Conservation (phyloP, 2,329 filamentous ascomycete species). For the Phyllosticta citrichinensis region DNA sequence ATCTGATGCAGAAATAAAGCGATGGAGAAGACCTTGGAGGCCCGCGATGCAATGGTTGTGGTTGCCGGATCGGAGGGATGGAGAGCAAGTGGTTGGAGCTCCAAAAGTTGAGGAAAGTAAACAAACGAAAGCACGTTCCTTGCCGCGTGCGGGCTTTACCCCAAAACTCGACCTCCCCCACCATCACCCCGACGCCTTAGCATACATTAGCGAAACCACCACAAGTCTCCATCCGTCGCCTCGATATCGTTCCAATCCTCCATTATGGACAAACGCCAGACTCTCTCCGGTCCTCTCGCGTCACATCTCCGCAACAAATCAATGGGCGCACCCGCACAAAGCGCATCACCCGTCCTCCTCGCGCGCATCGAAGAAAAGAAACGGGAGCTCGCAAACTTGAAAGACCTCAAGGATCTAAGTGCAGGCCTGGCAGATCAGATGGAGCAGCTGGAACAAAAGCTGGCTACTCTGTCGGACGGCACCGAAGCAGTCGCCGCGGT, state of each 20-base stretch:
- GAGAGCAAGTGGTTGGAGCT: not conserved
- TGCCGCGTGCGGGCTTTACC: not conserved
- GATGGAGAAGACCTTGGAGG: not conserved
- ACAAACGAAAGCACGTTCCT: conserved; percentile 1
- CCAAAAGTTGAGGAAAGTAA: conserved; percentile 5
- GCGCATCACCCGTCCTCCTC: conserved; percentile 60
- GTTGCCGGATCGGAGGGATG: conserved; percentile 5
- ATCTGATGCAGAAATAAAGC: not conserved
- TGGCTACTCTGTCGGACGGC: conserved; percentile 67
- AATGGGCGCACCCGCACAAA: conserved; percentile 22
- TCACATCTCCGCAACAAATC: conserved; percentile 56
- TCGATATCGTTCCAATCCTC: not conserved
- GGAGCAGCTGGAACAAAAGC: conserved; percentile 69
- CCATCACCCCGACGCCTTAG: not conserved
- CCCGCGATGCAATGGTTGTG: not conserved
- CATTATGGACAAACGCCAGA: conserved; percentile 27
- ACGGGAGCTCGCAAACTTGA: conserved; percentile 68
- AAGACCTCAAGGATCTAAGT: conserved; percentile 68
- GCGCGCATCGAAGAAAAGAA: conserved; percentile 79
- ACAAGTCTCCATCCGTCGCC: not conserved
- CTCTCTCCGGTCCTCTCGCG: conserved; percentile 38
- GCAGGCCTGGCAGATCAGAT: conserved; percentile 71
- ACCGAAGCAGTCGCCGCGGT: conserved; percentile 75
- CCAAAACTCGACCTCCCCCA: not conserved
- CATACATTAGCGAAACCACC: not conserved